A percentile compares a stretch with the other conserved stretches of the same genome.
Conservation (phyloP, 169 alveolate species). For the Eimeria falciformis region DNA sequence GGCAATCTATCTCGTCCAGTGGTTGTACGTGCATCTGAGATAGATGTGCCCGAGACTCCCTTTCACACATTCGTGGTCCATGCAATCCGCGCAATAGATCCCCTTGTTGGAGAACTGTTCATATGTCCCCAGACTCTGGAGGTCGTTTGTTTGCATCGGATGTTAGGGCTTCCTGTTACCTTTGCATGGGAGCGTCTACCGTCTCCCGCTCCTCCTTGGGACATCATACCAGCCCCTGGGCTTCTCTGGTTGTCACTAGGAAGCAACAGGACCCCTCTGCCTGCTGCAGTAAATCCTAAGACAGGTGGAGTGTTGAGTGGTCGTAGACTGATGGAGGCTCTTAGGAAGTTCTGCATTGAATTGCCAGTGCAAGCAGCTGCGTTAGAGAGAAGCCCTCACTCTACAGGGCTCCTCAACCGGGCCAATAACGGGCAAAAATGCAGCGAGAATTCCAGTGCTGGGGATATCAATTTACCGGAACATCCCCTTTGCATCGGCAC, state of each 20-base stretch:
- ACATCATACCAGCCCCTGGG: not conserved
- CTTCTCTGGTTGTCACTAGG: slow-evolving; percentile 6
- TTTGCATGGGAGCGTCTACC: slow-evolving; percentile 41
- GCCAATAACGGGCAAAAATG: not conserved
- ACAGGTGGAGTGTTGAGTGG: slow-evolving; percentile 41
- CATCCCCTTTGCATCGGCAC: not conserved
- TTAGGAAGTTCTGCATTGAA: not conserved
- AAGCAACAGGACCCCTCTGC: not conserved
- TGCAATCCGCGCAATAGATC: slow-evolving; percentile 49
- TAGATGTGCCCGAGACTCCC: not conserved
- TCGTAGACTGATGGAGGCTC: slow-evolving; percentile 13
- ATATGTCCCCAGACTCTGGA: slow-evolving; percentile 61
- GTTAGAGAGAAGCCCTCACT: not conserved
- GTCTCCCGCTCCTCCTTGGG: not conserved
- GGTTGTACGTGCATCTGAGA: not conserved
- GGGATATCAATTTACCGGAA: not conserved
- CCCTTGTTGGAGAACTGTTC: slow-evolving; percentile 49
- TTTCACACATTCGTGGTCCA: slow-evolving; percentile 13
- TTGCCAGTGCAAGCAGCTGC: not conserved
- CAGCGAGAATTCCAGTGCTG: not conserved
- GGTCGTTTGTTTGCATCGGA: slow-evolving; percentile 33
- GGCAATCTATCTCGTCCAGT: not conserved
- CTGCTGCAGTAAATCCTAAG: slow-evolving; percentile 52
- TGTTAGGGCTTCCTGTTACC: slow-evolving; percentile 42
- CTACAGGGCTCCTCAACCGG: no score